Percentiles rank a stretch among this genome's conserved stretches.
Evolutionary conservation across 306 rosid species (phyloP).

Genomic region (Cajanus cajan): DNA sequence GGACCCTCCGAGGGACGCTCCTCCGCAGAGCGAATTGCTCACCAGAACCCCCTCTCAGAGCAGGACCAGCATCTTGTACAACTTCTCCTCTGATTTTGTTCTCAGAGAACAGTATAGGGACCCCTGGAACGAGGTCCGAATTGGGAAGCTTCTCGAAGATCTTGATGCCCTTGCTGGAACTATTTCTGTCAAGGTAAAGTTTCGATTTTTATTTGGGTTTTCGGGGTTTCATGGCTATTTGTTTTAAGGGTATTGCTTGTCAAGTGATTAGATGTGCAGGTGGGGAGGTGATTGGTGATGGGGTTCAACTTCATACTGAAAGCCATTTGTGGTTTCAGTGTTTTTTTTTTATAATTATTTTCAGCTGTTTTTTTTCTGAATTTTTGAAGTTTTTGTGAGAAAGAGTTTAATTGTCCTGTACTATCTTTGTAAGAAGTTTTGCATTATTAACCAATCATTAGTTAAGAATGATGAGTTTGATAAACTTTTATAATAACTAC

Average conservation of each 20-base stretch:
- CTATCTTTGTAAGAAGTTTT: neutral
- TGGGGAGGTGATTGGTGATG: neutral
- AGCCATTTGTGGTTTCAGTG: neutral
- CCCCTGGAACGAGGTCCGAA: constrained; percentile 91
- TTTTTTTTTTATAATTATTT: neutral
- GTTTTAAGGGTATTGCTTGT: constrained; percentile 6
- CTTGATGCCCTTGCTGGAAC: constrained; percentile 96
- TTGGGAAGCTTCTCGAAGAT: constrained; percentile 90
- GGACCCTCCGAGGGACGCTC: constrained; percentile 83
- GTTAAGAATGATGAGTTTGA: neutral
- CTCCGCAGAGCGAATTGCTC: constrained; percentile 82
- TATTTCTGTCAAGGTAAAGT: constrained; percentile 73
- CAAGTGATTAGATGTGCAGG: neutral
- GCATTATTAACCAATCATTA: neutral
- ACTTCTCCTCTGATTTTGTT: constrained; percentile 71
- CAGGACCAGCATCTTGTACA: constrained; percentile 66
- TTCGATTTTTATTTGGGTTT: neutral
- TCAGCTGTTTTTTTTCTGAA: neutral
- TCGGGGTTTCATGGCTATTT: neutral
- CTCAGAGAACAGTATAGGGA: constrained; percentile 90
- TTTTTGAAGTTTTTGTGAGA: neutral
- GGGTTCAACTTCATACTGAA: neutral
- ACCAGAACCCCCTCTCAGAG: constrained; percentile 83
- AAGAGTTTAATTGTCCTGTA: neutral
- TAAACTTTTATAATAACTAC: no score